Evolutionary conservation across 2,329 filamentous ascomycete genomes (phyloP).

Genomic region (Dryadomyces quercivorus): DNA sequence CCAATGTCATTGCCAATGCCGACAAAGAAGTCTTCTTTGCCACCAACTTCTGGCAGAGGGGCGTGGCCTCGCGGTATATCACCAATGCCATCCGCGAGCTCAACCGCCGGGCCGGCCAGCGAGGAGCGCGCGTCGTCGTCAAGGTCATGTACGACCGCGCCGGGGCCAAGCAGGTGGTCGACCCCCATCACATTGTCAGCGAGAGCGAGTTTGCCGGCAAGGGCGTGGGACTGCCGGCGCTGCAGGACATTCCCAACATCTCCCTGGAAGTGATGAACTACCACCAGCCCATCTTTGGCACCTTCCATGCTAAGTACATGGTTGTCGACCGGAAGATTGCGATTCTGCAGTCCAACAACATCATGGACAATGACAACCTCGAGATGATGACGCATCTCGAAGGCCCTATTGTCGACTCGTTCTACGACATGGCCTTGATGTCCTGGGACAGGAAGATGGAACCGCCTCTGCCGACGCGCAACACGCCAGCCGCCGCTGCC

Average conservation of each 20-base stretch:
- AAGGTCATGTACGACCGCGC: conserved; percentile 69
- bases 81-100: conserved; percentile 59
- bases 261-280: conserved; percentile 64
- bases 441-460: conserved; percentile 56
- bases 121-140: conserved; percentile 47
- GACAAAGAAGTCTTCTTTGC: conserved; percentile 61
- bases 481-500: conserved; percentile 32
- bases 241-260: conserved; percentile 56
- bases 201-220: conserved; percentile 45
- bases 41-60: conserved; percentile 66
- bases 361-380: conserved; percentile 65
- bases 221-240: conserved; percentile 46
- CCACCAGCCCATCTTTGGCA: conserved; percentile 58
- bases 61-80: conserved; percentile 53
- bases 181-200: conserved; percentile 51
- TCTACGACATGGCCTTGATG: conserved; percentile 63
- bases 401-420: conserved; percentile 61
- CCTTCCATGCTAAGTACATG: conserved; percentile 69
- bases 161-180: conserved; percentile 47
- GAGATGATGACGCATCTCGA: conserved; percentile 73
- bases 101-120: conserved; percentile 47
- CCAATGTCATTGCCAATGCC: conserved; percentile 62
- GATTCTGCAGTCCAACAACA: conserved; percentile 66
- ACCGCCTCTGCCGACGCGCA: conserved; percentile 44
- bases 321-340: conserved; percentile 62